Evolutionary conservation across 2,329 filamentous ascomycete species (phyloP).

Genomic region (Aphanocladium album): DNA sequence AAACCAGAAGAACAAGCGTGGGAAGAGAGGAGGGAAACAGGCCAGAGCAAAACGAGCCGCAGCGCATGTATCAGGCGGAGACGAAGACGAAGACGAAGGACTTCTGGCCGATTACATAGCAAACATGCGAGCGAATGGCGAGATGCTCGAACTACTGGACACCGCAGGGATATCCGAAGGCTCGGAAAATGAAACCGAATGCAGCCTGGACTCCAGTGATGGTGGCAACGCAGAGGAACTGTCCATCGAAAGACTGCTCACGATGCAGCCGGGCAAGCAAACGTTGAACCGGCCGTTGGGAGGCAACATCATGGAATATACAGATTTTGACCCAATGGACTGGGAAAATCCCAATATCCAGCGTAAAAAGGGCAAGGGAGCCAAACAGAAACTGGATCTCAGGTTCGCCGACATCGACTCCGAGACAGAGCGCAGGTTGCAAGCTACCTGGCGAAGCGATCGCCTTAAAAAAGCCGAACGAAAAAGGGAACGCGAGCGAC

Average conservation of each 20-base stretch:
- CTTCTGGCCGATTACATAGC: slow-evolving; percentile 66
- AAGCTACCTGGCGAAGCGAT: slow-evolving; percentile 60
- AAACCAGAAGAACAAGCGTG: slow-evolving; percentile 17
- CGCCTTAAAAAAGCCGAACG: slow-evolving; percentile 64
- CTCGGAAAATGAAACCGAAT: not conserved
- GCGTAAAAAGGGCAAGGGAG: slow-evolving; percentile 57
- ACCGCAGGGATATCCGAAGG: not conserved
- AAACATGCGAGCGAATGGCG: slow-evolving; percentile 52
- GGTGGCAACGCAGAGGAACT: not conserved
- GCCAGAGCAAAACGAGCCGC: slow-evolving; percentile 13
- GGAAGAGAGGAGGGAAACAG: slow-evolving; percentile 16
- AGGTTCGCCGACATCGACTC: slow-evolving; percentile 56
- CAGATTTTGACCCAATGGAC: slow-evolving; percentile 81
- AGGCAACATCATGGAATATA: slow-evolving; percentile 34
- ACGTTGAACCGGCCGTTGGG: slow-evolving; percentile 31
- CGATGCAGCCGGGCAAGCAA: slow-evolving; percentile 21
- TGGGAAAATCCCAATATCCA: slow-evolving; percentile 65
- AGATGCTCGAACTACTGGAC: slow-evolving; percentile 50
- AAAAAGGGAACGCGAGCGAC: slow-evolving; percentile 64
- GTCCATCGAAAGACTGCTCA: not conserved
- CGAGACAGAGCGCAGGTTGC: slow-evolving; percentile 58
- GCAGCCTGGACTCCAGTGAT: not conserved
- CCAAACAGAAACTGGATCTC: slow-evolving; percentile 41
- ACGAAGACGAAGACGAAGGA: slow-evolving; percentile 44
- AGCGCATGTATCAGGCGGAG: slow-evolving; percentile 17